A percentile compares a stretch with the other conserved stretches of the same genome.
Evolutionary conservation across 805 yeast species (phyloP).

Genomic region (Nakazawaea ambrosiae): DNA sequence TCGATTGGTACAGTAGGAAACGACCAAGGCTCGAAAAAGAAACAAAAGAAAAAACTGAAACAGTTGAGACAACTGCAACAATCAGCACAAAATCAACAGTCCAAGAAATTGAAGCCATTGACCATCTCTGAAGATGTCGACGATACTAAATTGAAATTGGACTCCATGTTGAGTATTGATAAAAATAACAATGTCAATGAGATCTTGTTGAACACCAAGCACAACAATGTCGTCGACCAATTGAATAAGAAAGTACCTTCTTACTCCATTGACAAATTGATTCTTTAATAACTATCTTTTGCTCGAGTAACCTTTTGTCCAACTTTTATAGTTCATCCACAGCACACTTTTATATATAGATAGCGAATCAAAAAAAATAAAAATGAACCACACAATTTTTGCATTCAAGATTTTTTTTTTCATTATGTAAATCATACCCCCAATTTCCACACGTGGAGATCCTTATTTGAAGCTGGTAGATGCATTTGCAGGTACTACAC

Average conservation of each 20-base stretch:
- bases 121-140: constrained; percentile 18
- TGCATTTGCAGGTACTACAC: too few species aligned
- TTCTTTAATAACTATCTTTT: constrained; percentile 22
- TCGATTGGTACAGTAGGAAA: constrained; percentile 14
- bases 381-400: too few species aligned
- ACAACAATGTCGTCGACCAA: constrained; percentile 24
- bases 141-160: constrained; percentile 13
- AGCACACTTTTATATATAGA: too few species aligned
- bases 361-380: too few species aligned
- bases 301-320: too few species aligned
- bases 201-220: constrained; percentile 17
- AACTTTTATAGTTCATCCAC: too few species aligned
- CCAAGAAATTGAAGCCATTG: constrained; percentile 6
- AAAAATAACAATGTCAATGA: constrained; percentile 12
- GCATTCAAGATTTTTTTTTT: too few species aligned
- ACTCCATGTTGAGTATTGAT: constrained; percentile 18
- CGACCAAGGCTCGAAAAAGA: constrained; percentile 22
- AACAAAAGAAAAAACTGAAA: constrained; percentile 13
- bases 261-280: constrained; percentile 46
- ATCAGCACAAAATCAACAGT: constrained; percentile 8
- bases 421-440: too few species aligned
- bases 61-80: background rate
- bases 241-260: constrained; percentile 41
- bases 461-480: too few species aligned
- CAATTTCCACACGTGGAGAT: too few species aligned